These are phyloP conservation scores for Dacryopinax primogenitus DNA, from an alignment of 768 basidiomycete genomes.

Conservation along the genomic window DNA sequence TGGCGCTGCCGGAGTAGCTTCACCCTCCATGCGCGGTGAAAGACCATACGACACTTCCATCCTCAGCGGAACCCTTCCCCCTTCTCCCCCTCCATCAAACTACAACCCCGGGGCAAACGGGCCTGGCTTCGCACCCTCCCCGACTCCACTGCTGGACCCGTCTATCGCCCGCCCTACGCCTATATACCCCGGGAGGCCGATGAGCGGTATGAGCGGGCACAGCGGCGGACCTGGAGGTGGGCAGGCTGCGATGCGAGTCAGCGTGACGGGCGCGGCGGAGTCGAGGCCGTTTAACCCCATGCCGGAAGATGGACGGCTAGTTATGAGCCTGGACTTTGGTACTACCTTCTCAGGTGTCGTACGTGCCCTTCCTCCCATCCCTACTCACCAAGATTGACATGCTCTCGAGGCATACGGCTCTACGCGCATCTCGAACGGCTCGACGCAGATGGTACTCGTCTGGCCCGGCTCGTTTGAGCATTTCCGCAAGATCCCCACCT, in stretches of 20 bases:
- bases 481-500: constrained; percentile 78
- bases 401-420: constrained; percentile 62
- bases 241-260: constrained; percentile 8
- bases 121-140: not conserved
- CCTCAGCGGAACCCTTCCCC: not conserved
- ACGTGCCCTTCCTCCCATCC: not conserved
- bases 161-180: constrained; percentile 1
- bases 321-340: constrained; percentile 18
- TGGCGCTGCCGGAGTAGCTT: no score
- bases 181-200: not conserved
- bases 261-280: not conserved
- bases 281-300: not conserved
- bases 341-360: constrained; percentile 21
- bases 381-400: not conserved
- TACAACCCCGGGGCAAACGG: not conserved
- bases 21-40: no score
- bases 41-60: constrained; percentile 8
- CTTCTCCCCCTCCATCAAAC: not conserved
- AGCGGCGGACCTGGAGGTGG: constrained; percentile 2
- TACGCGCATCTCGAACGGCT: constrained; percentile 64
- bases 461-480: constrained; percentile 83
- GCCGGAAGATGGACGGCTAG: constrained; percentile 14
- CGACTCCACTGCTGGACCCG: not conserved
- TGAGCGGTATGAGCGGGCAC: not conserved
- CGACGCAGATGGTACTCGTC: constrained; percentile 68